A percentile compares a stretch with the other conserved stretches of the same genome.
phyloP scores from a whole-genome alignment of 192 early-diverging fungal species.

The Dispira simplex region DNA sequence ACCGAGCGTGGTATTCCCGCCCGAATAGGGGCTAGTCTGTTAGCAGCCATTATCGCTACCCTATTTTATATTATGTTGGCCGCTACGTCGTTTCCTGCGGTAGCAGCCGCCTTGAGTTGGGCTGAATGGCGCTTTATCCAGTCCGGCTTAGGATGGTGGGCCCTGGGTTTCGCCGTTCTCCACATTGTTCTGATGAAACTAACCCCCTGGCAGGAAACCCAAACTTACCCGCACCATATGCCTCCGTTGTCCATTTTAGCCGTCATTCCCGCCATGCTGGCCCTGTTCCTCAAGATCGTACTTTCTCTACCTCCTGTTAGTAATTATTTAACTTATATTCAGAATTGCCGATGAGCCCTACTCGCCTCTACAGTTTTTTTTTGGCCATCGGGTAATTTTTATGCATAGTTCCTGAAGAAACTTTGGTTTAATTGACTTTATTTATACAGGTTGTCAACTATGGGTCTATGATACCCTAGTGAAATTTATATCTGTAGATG shows the following conservation, averaged over 20 bases:
- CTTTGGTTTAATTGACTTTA: too few relatives aligned
- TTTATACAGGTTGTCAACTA: too few relatives aligned
- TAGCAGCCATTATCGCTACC: neutral
- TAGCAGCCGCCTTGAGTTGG: conserved; percentile 6
- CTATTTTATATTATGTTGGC: neutral
- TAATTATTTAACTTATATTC: neutral
- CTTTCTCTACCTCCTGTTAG: conserved; percentile 6
- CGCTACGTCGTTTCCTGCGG: conserved; percentile 7
- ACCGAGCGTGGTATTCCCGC: neutral
- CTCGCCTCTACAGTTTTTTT: too few relatives aligned
- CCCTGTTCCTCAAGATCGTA: neutral
- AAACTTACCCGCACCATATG: neutral
- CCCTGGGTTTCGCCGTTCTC: neutral
- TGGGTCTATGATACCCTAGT: too few relatives aligned
- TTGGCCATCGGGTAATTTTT: too few relatives aligned
- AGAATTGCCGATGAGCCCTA: neutral
- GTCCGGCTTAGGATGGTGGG: conserved; percentile 10
- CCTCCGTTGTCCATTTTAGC: neutral
- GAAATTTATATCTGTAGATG: too few relatives aligned
- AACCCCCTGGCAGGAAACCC: neutral
- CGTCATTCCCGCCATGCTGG: neutral
- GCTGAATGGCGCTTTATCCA: conserved; percentile 10
- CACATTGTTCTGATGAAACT: neutral
- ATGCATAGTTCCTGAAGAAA: too few relatives aligned
- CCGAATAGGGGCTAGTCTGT: neutral